These are phyloP conservation scores for Neurospora crassa DNA, from an alignment of 2,329 filamentous ascomycete genomes.

Conservation along the genomic window DNA sequence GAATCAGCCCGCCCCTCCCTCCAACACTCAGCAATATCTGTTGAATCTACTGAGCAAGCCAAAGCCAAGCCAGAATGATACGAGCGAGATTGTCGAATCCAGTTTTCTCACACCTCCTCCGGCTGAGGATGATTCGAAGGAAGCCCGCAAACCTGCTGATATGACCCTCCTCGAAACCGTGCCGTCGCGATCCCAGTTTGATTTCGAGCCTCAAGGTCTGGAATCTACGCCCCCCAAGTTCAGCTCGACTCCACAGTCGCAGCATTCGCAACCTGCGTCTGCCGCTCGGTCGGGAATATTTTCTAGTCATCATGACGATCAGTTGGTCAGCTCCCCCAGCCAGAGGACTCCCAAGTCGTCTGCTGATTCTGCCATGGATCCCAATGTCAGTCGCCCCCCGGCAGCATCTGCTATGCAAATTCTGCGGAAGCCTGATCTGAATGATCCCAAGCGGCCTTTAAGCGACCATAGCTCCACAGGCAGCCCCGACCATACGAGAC, in stretches of 20 bases:
- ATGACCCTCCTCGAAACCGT: slow-evolving; percentile 16
- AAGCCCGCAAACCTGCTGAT: slow-evolving; percentile 15
- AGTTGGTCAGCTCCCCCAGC: slow-evolving; percentile 29
- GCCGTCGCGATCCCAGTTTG: slow-evolving; percentile 20
- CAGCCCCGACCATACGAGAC: slow-evolving; percentile 33
- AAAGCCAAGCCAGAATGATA: slow-evolving; percentile 52
- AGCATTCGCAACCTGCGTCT: slow-evolving; percentile 16
- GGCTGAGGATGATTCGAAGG: slow-evolving; percentile 22
- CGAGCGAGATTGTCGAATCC: slow-evolving; percentile 33
- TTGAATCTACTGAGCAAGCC: slow-evolving; percentile 77
- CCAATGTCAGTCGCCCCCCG: slow-evolving; percentile 21
- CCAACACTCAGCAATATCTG: slow-evolving; percentile 75
- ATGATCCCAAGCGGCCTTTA: slow-evolving; percentile 30
- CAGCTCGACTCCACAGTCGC: slow-evolving; percentile 19
- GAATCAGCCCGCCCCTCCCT: slow-evolving; percentile 41
- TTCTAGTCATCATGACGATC: slow-evolving; percentile 31
- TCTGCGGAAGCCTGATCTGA: slow-evolving; percentile 38
- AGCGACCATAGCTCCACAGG: slow-evolving; percentile 34
- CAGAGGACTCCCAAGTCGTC: slow-evolving; percentile 32
- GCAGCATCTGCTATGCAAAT: slow-evolving; percentile 33
- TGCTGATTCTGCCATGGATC: slow-evolving; percentile 18
- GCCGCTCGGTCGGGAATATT: slow-evolving; percentile 12
- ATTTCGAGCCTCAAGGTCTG: slow-evolving; percentile 18
- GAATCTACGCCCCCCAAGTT: slow-evolving; percentile 18
- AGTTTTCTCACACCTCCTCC: slow-evolving; percentile 37